These are phyloP conservation scores for Ophiostoma populinum DNA, from an alignment of 2,329 filamentous ascomycete species.

Conservation along the genomic window DNA sequence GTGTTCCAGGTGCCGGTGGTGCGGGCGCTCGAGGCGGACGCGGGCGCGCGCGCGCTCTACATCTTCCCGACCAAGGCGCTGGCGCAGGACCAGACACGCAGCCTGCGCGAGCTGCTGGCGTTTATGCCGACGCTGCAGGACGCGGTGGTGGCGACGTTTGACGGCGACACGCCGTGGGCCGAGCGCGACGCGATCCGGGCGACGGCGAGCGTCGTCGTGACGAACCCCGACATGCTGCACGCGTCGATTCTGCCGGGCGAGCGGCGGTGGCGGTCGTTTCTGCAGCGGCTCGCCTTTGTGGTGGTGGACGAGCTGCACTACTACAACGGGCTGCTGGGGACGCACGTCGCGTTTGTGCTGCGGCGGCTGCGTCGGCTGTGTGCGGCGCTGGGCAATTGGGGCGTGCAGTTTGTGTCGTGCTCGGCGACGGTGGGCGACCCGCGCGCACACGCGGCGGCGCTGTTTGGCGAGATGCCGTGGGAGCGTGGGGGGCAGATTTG, in stretches of 20 bases:
- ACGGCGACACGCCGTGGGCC: slow-evolving; percentile 78
- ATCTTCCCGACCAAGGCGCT: slow-evolving; percentile 96
- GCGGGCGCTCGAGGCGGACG: slow-evolving; percentile 66
- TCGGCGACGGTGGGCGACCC: slow-evolving; percentile 95
- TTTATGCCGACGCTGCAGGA: slow-evolving; percentile 67
- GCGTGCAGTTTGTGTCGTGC: slow-evolving; percentile 83
- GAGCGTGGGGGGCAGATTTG: slow-evolving; percentile 29
- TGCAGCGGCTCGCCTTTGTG: slow-evolving; percentile 78
- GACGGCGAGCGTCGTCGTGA: slow-evolving; percentile 84
- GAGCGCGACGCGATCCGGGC: slow-evolving; percentile 69
- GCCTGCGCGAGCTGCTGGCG: slow-evolving; percentile 65
- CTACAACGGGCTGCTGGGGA: slow-evolving; percentile 88
- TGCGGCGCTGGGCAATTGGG: slow-evolving; percentile 70
- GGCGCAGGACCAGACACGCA: slow-evolving; percentile 83
- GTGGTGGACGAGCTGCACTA: slow-evolving; percentile 88
- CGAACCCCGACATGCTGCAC: slow-evolving; percentile 96
- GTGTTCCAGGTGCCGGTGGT: slow-evolving; percentile 94
- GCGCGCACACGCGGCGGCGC: slow-evolving; percentile 73
- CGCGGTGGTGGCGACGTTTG: slow-evolving; percentile 76
- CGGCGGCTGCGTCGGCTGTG: slow-evolving; percentile 73
- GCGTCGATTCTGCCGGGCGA: slow-evolving; percentile 87
- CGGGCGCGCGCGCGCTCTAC: slow-evolving; percentile 72
- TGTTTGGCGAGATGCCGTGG: slow-evolving; percentile 67
- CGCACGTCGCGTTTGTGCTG: slow-evolving; percentile 92
- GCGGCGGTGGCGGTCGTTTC: slow-evolving; percentile 68